phyloP scores from a whole-genome alignment of 495 filamentous ascomycete genomes.

The Trichocladium antarcticum region DNA sequence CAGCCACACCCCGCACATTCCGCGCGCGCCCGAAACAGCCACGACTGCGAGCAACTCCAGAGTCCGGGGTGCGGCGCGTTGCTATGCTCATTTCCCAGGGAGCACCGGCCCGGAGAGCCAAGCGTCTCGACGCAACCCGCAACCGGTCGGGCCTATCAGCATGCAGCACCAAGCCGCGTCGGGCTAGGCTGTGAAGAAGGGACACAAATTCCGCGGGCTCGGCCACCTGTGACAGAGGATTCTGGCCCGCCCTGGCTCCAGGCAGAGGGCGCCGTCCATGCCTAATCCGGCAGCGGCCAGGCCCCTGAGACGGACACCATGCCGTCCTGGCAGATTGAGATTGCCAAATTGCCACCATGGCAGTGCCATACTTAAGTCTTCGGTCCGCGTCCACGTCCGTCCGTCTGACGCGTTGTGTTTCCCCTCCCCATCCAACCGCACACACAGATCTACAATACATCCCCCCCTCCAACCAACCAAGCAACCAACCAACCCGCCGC shows the following conservation, averaged over 20 bases:
- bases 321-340: no score
- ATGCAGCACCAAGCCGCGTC: not conserved
- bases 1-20: not conserved
- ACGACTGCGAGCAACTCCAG: not conserved
- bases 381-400: no score
- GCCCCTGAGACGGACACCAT: no score
- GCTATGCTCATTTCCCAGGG: not conserved
- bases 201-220: not conserved
- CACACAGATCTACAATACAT: not conserved
- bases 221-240: no score
- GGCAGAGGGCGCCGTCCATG: no score
- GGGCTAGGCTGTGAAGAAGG: not conserved
- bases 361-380: no score
- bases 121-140: not conserved
- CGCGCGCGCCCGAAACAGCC: conserved; percentile 1
- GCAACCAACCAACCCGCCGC: not conserved
- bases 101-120: not conserved
- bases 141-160: not conserved
- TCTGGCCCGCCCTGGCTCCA: no score
- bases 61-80: no score
- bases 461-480: not conserved
- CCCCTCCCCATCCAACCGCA: not conserved
- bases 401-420: no score
- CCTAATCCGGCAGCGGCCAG: no score
- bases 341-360: no score